Conservation (phyloP, 441 rosid genomes). For the Brassica balearica region DNA sequence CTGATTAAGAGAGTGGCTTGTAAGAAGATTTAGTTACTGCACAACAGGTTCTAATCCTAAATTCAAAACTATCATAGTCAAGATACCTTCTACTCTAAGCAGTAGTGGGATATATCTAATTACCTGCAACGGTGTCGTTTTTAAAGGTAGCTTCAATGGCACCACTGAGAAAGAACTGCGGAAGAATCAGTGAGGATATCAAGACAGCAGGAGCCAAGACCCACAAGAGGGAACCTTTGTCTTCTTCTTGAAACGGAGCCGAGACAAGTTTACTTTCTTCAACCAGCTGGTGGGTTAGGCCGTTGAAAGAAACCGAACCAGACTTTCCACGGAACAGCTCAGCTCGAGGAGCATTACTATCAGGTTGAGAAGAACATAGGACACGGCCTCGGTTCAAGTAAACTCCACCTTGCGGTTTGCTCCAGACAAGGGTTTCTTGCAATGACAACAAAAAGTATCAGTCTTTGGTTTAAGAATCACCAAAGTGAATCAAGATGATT, state of each 20-base stretch:
- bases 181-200: conserved; percentile 68
- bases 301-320: conserved; percentile 78
- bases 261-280: conserved; percentile 77
- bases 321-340: conserved; percentile 81
- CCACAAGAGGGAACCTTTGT: conserved; percentile 73
- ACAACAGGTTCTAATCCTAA: neutral
- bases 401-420: conserved; percentile 23
- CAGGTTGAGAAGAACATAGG: conserved; percentile 44
- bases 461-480: neutral
- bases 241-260: conserved; percentile 74
- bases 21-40: neutral
- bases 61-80: neutral
- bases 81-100: conserved; percentile 11
- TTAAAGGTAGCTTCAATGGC: conserved; percentile 57
- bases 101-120: neutral
- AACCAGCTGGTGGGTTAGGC: conserved; percentile 71
- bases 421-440: conserved; percentile 43
- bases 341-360: conserved; percentile 45
- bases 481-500: neutral
- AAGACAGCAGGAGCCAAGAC: conserved; percentile 74
- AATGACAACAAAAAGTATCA: conserved; percentile 4
- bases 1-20: conserved; percentile 12
- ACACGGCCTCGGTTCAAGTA: conserved; percentile 42
- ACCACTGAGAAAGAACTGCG: conserved; percentile 70
- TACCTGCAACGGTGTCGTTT: conserved; percentile 63